Percentiles rank a stretch among this genome's conserved stretches.
Conservation (phyloP, 192 early-diverging fungal genomes). For the Mortierella claussenii region DNA sequence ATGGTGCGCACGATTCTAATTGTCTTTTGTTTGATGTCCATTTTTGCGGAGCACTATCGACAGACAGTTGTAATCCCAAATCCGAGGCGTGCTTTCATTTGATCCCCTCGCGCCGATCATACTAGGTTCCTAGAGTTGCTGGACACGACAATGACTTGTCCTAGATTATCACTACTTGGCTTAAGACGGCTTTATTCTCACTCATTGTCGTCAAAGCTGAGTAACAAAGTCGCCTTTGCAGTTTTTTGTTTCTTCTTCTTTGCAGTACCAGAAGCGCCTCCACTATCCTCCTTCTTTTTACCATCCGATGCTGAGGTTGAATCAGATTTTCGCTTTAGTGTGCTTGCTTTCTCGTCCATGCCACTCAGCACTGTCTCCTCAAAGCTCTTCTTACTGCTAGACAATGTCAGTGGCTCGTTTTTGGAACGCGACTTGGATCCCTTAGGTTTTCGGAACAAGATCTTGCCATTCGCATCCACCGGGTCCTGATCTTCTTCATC, state of each 20-base stretch:
- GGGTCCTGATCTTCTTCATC: conserved; percentile 37
- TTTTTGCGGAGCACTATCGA: too few species aligned
- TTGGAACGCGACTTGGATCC: conserved; percentile 16
- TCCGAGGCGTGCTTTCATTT: too few species aligned
- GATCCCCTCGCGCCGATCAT: too few species aligned
- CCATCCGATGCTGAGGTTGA: background rate
- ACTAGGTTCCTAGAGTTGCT: too few species aligned
- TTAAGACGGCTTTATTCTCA: too few species aligned
- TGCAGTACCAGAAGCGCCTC: background rate
- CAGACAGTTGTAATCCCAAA: too few species aligned
- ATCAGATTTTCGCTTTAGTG: conserved; percentile 16
- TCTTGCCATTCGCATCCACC: conserved; percentile 48
- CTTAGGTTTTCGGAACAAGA: conserved; percentile 45
- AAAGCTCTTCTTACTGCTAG: conserved; percentile 21
- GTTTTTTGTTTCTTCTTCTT: conserved; percentile 39
- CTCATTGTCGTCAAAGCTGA: conserved; percentile 47
- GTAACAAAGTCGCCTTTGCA: conserved; percentile 12
- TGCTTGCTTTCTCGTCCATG: conserved; percentile 12
- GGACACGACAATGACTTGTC: too few species aligned
- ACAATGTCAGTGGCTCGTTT: background rate
- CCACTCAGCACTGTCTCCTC: conserved; percentile 13
- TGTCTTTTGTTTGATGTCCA: too few species aligned
- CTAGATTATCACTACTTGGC: too few species aligned
- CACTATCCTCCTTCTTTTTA: background rate
- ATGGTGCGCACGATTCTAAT: too few species aligned